Evolutionary conservation across 352 stramenopile species (phyloP).

Genomic region (Phytophthora agathidicida): DNA sequence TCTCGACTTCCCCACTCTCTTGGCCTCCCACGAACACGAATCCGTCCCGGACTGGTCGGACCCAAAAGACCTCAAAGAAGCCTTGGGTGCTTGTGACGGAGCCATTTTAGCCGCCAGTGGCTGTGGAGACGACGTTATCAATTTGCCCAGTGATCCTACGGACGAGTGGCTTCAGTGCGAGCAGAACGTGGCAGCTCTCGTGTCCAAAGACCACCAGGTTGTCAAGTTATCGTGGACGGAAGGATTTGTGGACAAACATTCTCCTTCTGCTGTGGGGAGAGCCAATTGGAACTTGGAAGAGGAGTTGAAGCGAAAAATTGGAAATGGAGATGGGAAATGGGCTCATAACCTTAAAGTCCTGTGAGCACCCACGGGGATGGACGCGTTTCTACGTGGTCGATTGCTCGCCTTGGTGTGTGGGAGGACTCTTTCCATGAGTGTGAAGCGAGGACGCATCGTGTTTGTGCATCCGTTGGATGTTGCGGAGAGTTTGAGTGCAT

Average conservation of each 20-base stretch:
- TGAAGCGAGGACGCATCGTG: constrained; percentile 60
- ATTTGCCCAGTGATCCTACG: constrained; percentile 14
- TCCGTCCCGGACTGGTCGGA: constrained; percentile 49
- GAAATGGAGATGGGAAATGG: neutral
- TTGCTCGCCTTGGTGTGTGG: constrained; percentile 66
- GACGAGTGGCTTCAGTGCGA: constrained; percentile 37
- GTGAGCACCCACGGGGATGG: constrained; percentile 58
- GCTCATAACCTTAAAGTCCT: constrained; percentile 38
- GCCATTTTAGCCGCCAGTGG: constrained; percentile 44
- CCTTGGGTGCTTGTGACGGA: constrained; percentile 50
- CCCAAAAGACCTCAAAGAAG: constrained; percentile 44
- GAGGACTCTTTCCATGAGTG: constrained; percentile 65
- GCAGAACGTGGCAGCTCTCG: constrained; percentile 21
- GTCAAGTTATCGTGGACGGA: constrained; percentile 66
- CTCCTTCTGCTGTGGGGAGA: constrained; percentile 39
- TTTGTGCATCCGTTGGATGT: constrained; percentile 72
- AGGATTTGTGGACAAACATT: constrained; percentile 43
- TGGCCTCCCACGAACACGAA: constrained; percentile 38
- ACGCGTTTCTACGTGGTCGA: constrained; percentile 57
- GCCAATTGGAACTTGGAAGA: constrained; percentile 59
- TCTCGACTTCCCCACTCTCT: constrained; percentile 23
- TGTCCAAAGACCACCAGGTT: constrained; percentile 34
- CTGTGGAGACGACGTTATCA: constrained; percentile 25
- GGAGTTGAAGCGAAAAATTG: constrained; percentile 26
- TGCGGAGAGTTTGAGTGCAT: constrained; percentile 43